These are phyloP conservation scores for Spongiforma sp. DNA, from an alignment of 1,284 basidiomycete species.

Conservation along the genomic window DNA sequence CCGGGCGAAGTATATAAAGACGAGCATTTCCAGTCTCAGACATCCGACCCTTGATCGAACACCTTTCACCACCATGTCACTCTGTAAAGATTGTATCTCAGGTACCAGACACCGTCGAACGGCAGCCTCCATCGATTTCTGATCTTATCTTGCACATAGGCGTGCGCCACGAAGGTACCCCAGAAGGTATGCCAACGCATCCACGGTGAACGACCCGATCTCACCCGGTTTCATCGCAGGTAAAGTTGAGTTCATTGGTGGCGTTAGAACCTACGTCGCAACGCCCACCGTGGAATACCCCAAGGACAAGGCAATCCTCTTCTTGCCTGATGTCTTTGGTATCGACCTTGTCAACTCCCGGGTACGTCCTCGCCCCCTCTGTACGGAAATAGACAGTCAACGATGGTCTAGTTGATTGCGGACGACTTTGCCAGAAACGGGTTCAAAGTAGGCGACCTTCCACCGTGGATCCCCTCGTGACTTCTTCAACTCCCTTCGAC, in stretches of 20 bases:
- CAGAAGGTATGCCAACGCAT: constrained; percentile 19
- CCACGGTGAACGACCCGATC: background rate
- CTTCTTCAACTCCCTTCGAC: constrained; percentile 42
- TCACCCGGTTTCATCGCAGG: constrained; percentile 9
- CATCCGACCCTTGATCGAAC: background rate
- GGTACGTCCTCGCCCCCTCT: constrained; percentile 46
- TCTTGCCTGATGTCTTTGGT: constrained; percentile 70
- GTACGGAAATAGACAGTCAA: no score
- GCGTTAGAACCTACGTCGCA: constrained; percentile 57
- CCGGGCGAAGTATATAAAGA: constrained; percentile 27
- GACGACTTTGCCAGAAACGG: constrained; percentile 80
- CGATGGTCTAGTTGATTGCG: constrained; percentile 67
- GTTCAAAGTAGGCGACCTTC: constrained; percentile 51
- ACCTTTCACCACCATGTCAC: constrained; percentile 24
- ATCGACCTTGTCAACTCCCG: constrained; percentile 44
- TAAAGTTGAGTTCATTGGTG: constrained; percentile 43
- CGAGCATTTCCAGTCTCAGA: no score
- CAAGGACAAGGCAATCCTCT: constrained; percentile 62
- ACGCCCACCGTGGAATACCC: constrained; percentile 53
- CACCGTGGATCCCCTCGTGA: background rate
- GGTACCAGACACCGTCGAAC: constrained; percentile 9
- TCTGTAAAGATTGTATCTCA: constrained; percentile 26
- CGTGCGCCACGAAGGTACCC: constrained; percentile 27
- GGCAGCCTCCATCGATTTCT: background rate
- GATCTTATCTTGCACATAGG: constrained; percentile 14